phyloP scores from a whole-genome alignment of 768 basidiomycete species.

The Mycena capillaripes region DNA sequence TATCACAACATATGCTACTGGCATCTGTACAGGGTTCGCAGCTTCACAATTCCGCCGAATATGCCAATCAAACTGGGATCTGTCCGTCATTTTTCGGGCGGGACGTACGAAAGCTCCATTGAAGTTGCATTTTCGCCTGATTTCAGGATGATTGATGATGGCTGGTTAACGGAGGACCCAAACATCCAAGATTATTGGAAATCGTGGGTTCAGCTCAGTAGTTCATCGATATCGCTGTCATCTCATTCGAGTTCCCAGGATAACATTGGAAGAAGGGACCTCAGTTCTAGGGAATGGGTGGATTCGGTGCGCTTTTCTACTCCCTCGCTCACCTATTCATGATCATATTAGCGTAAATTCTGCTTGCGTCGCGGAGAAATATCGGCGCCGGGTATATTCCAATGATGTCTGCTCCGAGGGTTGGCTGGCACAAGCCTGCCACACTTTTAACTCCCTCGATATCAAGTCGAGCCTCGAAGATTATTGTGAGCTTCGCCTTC shows the following conservation, averaged over 20 bases:
- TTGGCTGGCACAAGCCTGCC: not conserved
- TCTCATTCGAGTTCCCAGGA: not conserved
- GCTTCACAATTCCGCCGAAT: not conserved
- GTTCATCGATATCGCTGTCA: not conserved
- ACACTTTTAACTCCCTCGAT: conserved; percentile 8
- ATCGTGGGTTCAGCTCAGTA: too few species aligned
- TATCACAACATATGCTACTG: not conserved
- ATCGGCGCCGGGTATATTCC: not conserved
- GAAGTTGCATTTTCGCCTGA: not conserved
- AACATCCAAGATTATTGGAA: too few species aligned
- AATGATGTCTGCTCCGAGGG: too few species aligned
- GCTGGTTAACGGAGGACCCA: not conserved
- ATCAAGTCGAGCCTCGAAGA: not conserved
- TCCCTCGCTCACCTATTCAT: too few species aligned
- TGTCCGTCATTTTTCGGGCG: not conserved
- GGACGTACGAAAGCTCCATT: conserved; percentile 3
- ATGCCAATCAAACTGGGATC: not conserved
- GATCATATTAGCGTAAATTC: not conserved
- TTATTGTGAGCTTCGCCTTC: not conserved
- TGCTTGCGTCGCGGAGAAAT: not conserved
- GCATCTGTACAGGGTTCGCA: not conserved
- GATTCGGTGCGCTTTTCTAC: not conserved
- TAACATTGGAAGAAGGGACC: not conserved
- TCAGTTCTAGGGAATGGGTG: not conserved
- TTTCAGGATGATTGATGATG: not conserved